Evolutionary conservation across 2,329 filamentous ascomycete species (phyloP).

Genomic region (Talaromyces islandicus): DNA sequence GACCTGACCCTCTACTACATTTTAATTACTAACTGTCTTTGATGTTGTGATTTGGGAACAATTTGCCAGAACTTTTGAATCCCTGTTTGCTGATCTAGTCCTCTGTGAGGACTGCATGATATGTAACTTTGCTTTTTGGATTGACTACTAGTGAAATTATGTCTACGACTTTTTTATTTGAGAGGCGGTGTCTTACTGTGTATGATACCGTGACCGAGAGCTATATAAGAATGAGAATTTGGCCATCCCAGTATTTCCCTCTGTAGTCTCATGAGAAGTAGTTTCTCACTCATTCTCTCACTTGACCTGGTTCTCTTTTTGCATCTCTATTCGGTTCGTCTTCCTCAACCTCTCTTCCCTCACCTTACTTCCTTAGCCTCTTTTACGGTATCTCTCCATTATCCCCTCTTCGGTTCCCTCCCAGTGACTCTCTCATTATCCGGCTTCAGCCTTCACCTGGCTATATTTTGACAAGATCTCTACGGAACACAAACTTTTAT

Average conservation of each 20-base stretch:
- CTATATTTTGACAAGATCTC: too few relatives aligned
- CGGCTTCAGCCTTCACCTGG: too few relatives aligned
- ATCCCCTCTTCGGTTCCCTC: too few relatives aligned
- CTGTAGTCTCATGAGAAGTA: too few relatives aligned
- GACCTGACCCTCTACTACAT: constrained; percentile 22
- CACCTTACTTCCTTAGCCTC: too few relatives aligned
- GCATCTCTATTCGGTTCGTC: too few relatives aligned
- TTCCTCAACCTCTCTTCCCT: too few relatives aligned
- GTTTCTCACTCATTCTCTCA: too few relatives aligned
- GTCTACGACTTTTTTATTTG: not conserved
- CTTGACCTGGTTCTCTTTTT: too few relatives aligned
- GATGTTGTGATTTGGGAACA: not conserved
- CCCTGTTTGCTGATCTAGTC: not conserved
- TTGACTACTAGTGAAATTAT: not conserved
- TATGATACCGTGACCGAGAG: constrained; percentile 25
- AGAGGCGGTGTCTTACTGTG: not conserved
- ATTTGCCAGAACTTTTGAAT: not conserved
- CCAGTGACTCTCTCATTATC: too few relatives aligned
- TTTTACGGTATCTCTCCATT: too few relatives aligned
- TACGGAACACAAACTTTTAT: not conserved
- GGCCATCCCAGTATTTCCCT: constrained; percentile 2
- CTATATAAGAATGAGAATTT: constrained; percentile 1
- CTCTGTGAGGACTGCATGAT: not conserved
- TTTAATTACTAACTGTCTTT: constrained; percentile 16
- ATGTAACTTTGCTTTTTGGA: not conserved